phyloP scores from a whole-genome alignment of 805 yeast species.

The Candida cerambycidarum region DNA sequence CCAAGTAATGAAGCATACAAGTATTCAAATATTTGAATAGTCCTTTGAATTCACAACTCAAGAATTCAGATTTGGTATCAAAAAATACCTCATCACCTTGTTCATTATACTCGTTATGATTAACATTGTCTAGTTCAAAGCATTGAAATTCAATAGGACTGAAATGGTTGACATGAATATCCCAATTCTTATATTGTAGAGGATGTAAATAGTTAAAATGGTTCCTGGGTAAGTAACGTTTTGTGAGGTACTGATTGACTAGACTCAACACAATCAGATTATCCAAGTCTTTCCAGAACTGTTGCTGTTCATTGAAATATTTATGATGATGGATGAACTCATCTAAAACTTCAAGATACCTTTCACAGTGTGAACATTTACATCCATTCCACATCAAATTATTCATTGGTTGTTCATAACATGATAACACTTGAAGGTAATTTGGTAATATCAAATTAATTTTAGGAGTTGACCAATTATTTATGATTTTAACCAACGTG shows the following conservation, averaged over 20 bases:
- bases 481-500: conserved; percentile 14
- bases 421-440: conserved; percentile 56
- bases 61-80: conserved; percentile 9
- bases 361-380: conserved; percentile 56
- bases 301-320: conserved; percentile 48
- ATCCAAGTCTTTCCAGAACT: conserved; percentile 57
- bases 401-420: conserved; percentile 70
- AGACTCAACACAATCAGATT: conserved; percentile 57
- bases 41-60: conserved; percentile 9
- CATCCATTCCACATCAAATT: conserved; percentile 80
- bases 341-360: conserved; percentile 53
- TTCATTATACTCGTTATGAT: conserved; percentile 40
- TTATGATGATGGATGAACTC: conserved; percentile 63
- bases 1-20: conserved; percentile 35
- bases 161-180: conserved; percentile 14
- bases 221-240: conserved; percentile 8
- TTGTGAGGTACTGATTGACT: conserved; percentile 34
- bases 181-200: conserved; percentile 7
- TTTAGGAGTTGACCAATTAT: conserved; percentile 8
- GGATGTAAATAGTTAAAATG: conserved; percentile 13
- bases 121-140: conserved; percentile 30
- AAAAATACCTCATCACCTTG: conserved; percentile 24
- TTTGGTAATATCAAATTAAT: conserved; percentile 56
- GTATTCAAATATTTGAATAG: conserved; percentile 15
- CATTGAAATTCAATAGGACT: conserved; percentile 32